Percentiles rank a stretch among this genome's conserved stretches.
phyloP scores from a whole-genome alignment of 352 stramenopile species.

The Pythium scleroteichum region DNA sequence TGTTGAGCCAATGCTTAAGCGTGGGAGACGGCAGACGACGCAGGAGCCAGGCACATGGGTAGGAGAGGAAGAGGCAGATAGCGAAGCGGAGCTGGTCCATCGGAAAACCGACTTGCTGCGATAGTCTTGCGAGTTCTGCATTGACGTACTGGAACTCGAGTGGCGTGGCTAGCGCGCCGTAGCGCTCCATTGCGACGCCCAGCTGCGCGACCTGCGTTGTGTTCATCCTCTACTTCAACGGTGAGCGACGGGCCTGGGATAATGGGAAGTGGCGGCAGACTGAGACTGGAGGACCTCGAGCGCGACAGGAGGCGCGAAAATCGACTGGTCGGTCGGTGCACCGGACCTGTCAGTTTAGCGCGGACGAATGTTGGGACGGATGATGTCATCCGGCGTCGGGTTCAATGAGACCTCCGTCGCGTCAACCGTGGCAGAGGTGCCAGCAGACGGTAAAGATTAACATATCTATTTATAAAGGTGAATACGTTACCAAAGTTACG shows the following conservation, averaged over 20 bases:
- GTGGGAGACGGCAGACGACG: slow-evolving; percentile 62
- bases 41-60: slow-evolving; percentile 69
- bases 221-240: not conserved
- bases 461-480: slow-evolving; percentile 1
- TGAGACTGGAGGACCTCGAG: not conserved
- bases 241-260: not conserved
- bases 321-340: not conserved
- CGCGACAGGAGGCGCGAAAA: slow-evolving; percentile 7
- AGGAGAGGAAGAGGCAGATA: slow-evolving; percentile 90
- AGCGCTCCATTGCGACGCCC: slow-evolving; percentile 19
- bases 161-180: slow-evolving; percentile 39
- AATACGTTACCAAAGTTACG: no score
- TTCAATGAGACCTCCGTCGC: not conserved
- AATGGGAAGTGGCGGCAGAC: slow-evolving; percentile 8
- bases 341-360: no score
- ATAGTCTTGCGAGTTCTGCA: slow-evolving; percentile 41
- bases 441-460: not conserved
- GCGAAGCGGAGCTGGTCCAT: slow-evolving; percentile 80
- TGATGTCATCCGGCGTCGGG: slow-evolving; percentile 1
- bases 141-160: slow-evolving; percentile 55
- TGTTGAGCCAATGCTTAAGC: slow-evolving; percentile 91
- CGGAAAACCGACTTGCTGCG: slow-evolving; percentile 37
- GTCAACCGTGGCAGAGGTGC: slow-evolving; percentile 3
- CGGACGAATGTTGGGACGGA: not conserved
- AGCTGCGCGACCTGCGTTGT: not conserved